phyloP scores from a whole-genome alignment of 441 rosid genomes.

The Geranium incanum region DNA sequence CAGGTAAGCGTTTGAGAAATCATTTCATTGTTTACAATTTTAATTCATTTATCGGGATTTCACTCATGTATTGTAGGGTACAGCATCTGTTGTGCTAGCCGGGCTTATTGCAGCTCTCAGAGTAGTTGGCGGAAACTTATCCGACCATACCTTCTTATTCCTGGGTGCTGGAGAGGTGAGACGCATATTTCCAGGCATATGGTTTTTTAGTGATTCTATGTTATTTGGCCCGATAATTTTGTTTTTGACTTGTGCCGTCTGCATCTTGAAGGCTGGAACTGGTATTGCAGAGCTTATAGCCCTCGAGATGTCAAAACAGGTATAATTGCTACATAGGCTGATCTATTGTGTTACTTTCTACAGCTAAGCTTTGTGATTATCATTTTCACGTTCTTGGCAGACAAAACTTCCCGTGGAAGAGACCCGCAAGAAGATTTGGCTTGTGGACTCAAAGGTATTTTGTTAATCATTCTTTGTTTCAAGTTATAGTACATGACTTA shows the following conservation, averaged over 20 bases:
- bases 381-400: slow-evolving; percentile 32
- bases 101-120: slow-evolving; percentile 67
- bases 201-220: slow-evolving; percentile 2
- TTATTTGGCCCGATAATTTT: background rate
- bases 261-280: slow-evolving; percentile 66
- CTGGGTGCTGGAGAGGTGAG: slow-evolving; percentile 90
- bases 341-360: slow-evolving; percentile 12
- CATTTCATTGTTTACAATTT: slow-evolving; percentile 3
- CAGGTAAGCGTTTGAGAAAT: slow-evolving; percentile 36
- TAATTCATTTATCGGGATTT: slow-evolving; percentile 13
- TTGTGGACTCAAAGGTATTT: slow-evolving; percentile 78
- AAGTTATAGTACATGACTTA: background rate
- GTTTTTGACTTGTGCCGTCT: slow-evolving; percentile 17
- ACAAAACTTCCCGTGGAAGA: slow-evolving; percentile 51
- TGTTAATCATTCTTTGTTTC: background rate
- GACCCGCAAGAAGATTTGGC: slow-evolving; percentile 84
- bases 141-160: slow-evolving; percentile 74
- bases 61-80: slow-evolving; percentile 49
- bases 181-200: background rate
- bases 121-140: slow-evolving; percentile 52
- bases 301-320: slow-evolving; percentile 73
- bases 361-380: slow-evolving; percentile 21
- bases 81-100: slow-evolving; percentile 78
- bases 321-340: slow-evolving; percentile 20
- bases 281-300: slow-evolving; percentile 89